Percentiles rank a stretch among this genome's conserved stretches.
phyloP scores from a whole-genome alignment of 106 monocot species.

The Hemerocallis citrina region DNA sequence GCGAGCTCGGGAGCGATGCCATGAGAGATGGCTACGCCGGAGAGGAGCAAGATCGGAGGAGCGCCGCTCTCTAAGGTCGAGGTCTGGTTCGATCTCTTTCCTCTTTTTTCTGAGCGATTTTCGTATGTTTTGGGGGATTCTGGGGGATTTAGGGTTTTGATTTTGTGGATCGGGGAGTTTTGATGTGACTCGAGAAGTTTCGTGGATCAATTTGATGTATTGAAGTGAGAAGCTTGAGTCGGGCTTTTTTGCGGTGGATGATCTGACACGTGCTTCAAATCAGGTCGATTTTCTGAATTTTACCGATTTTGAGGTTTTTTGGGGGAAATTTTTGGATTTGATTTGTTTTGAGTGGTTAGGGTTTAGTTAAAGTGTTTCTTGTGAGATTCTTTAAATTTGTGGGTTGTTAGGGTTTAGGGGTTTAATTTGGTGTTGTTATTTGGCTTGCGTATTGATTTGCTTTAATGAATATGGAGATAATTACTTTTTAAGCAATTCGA shows the following conservation, averaged over 20 bases:
- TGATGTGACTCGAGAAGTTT: neutral
- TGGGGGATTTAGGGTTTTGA: neutral
- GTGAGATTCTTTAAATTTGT: neutral
- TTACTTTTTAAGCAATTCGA: neutral
- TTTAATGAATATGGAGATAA: neutral
- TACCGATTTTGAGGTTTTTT: neutral
- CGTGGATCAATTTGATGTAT: neutral
- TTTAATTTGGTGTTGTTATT: neutral
- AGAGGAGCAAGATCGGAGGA: slow-evolving; percentile 14
- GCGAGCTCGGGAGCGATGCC: neutral
- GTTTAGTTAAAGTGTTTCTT: neutral
- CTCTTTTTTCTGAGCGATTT: neutral
- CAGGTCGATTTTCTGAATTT: neutral
- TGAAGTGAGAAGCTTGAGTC: neutral
- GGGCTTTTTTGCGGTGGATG: neutral
- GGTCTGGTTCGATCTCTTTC: slow-evolving; percentile 1
- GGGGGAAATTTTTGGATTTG: no score
- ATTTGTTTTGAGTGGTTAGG: no score
- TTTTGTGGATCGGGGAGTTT: neutral
- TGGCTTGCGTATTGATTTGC: neutral
- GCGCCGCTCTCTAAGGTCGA: slow-evolving; percentile 20
- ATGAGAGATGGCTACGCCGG: slow-evolving; percentile 18
- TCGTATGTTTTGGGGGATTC: neutral
- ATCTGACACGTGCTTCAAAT: neutral
- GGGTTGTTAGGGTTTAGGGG: neutral